These are phyloP conservation scores for Hanseniaspora jakobsenii DNA, from an alignment of 805 yeast genomes.

Conservation along the genomic window DNA sequence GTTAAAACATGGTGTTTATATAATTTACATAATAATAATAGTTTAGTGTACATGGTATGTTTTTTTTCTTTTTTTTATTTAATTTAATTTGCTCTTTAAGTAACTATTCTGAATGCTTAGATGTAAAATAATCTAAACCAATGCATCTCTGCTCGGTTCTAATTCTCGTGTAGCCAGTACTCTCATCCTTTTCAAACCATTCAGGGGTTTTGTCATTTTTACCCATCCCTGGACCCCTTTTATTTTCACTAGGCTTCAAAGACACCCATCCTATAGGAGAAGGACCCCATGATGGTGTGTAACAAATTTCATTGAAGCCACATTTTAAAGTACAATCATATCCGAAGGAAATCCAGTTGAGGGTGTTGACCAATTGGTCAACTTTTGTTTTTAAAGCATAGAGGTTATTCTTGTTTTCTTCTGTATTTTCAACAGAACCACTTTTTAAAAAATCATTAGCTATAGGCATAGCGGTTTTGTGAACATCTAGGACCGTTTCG, in stretches of 20 bases:
- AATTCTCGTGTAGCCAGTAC: conserved; percentile 17
- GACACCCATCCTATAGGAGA: conserved; percentile 37
- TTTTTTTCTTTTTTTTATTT: no score
- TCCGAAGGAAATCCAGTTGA: conserved; percentile 34
- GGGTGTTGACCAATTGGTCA: conserved; percentile 21
- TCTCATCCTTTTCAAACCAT: conserved; percentile 8
- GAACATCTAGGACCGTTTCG: conserved; percentile 29
- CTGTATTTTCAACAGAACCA: conserved; percentile 17
- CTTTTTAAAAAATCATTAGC: conserved; percentile 23
- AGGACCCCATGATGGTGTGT: conserved; percentile 52
- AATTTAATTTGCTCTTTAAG: no score
- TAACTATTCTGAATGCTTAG: background rate
- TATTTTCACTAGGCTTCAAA: conserved; percentile 3
- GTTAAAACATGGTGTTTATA: no score
- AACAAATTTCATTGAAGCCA: conserved; percentile 39
- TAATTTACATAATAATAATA: no score
- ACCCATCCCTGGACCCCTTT: background rate
- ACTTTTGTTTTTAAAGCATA: no score
- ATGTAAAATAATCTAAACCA: conserved; percentile 3
- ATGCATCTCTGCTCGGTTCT: conserved; percentile 19
- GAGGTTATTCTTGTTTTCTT: conserved; percentile 18
- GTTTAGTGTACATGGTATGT: no score
- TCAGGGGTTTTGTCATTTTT: background rate
- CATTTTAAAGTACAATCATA: conserved; percentile 35
- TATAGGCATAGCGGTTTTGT: conserved; percentile 23